These are phyloP conservation scores for Candida peoriensis DNA, from an alignment of 805 yeast species.

Conservation along the genomic window DNA sequence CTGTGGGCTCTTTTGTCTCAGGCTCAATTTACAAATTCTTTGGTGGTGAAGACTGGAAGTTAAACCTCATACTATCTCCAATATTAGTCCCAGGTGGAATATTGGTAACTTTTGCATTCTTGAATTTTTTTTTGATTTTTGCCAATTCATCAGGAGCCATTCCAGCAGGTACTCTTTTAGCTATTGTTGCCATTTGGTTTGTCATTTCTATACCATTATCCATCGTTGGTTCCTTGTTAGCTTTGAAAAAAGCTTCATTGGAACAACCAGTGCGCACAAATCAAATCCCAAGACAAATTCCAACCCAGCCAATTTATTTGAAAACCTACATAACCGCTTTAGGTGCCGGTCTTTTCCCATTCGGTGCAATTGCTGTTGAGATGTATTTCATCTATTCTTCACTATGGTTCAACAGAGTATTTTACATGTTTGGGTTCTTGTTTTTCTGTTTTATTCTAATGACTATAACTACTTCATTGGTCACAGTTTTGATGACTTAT, in stretches of 20 bases:
- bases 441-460: slow-evolving; percentile 83
- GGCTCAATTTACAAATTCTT: slow-evolving; percentile 81
- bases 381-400: slow-evolving; percentile 88
- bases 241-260: slow-evolving; percentile 54
- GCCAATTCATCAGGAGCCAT: slow-evolving; percentile 90
- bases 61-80: slow-evolving; percentile 80
- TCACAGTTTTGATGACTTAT: slow-evolving; percentile 76
- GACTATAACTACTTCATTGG: slow-evolving; percentile 74
- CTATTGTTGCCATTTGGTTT: slow-evolving; percentile 81
- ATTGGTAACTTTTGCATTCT: slow-evolving; percentile 55
- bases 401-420: slow-evolving; percentile 89
- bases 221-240: slow-evolving; percentile 73
- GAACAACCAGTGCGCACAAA: slow-evolving; percentile 83
- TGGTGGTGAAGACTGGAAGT: slow-evolving; percentile 90
- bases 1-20: slow-evolving; percentile 82
- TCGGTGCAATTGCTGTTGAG: slow-evolving; percentile 92
- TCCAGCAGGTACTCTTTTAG: slow-evolving; percentile 85
- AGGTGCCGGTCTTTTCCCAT: slow-evolving; percentile 88
- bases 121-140: slow-evolving; percentile 77
- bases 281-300: slow-evolving; percentile 95
- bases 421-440: slow-evolving; percentile 96
- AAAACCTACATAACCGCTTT: slow-evolving; percentile 61
- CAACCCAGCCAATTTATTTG: slow-evolving; percentile 82
- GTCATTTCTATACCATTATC: slow-evolving; percentile 81
- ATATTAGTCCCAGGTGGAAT: slow-evolving; percentile 76